Evolutionary conservation across 148 eudicot species (phyloP).

Genomic region (Silene uniflora): DNA sequence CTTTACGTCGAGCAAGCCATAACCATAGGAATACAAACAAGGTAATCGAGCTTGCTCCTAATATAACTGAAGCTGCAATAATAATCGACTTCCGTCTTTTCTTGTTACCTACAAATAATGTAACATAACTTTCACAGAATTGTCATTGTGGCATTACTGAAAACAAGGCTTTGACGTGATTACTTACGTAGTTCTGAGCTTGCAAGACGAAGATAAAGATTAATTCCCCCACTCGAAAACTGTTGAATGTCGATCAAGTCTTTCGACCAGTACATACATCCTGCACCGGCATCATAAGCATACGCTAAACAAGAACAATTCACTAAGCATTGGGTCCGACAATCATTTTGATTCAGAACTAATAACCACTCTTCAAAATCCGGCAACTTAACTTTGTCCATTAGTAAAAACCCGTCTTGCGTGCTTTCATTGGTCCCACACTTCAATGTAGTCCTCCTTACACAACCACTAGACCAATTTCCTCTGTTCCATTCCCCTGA

Average conservation of each 20-base stretch:
- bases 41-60: not conserved
- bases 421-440: slow-evolving; percentile 26
- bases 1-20: slow-evolving; percentile 4
- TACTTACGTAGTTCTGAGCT: slow-evolving; percentile 10
- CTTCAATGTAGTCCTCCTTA: slow-evolving; percentile 30
- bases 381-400: slow-evolving; percentile 35
- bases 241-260: slow-evolving; percentile 11
- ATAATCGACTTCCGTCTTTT: not conserved
- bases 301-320: slow-evolving; percentile 12
- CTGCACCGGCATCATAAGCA: slow-evolving; percentile 10
- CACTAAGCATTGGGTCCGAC: slow-evolving; percentile 24
- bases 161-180: not conserved
- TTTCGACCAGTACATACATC: slow-evolving; percentile 10
- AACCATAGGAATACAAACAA: not conserved
- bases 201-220: slow-evolving; percentile 12
- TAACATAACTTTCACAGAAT: not conserved
- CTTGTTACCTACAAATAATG: slow-evolving; percentile 2
- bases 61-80: not conserved
- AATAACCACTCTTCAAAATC: slow-evolving; percentile 13
- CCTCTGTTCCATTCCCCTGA: slow-evolving; percentile 39
- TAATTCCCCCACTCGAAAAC: not conserved
- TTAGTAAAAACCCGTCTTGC: slow-evolving; percentile 33
- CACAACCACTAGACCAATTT: slow-evolving; percentile 52
- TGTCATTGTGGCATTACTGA: too few species aligned
- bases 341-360: slow-evolving; percentile 19